A percentile compares a stretch with the other conserved stretches of the same genome.
phyloP scores from a whole-genome alignment of 805 yeast species.

The Saccharomycopsis synnaedendra region DNA sequence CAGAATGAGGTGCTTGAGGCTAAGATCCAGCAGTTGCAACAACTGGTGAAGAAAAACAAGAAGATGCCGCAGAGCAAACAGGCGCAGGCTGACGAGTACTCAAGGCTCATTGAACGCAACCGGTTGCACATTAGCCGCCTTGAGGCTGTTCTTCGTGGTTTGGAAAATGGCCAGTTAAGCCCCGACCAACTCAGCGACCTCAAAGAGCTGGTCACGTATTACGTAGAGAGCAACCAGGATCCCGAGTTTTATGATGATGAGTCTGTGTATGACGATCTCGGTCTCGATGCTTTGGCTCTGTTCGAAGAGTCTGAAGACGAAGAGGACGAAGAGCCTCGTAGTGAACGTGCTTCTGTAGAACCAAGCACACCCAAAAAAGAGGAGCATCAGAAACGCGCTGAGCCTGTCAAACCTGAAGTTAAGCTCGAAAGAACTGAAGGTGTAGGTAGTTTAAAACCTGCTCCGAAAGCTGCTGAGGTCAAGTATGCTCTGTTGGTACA shows the following conservation, averaged over 20 bases:
- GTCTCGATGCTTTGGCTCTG: conserved; percentile 35
- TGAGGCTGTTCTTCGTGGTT: conserved; percentile 63
- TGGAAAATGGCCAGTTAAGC: conserved; percentile 74
- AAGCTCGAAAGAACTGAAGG: too few relatives aligned
- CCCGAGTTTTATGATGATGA: conserved; percentile 92
- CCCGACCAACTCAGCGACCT: conserved; percentile 71
- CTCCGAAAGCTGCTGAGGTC: conserved; percentile 42
- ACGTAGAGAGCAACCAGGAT: conserved; percentile 89
- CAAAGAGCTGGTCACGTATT: conserved; percentile 83
- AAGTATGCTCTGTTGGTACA: conserved; percentile 36
- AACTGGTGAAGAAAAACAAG: conserved; percentile 46
- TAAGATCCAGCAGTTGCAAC: conserved; percentile 44
- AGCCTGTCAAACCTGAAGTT: too few relatives aligned
- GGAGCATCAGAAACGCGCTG: too few relatives aligned
- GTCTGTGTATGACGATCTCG: conserved; percentile 80
- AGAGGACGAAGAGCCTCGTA: too few relatives aligned
- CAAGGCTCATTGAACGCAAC: conserved; percentile 47
- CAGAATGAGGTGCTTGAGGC: conserved; percentile 76
- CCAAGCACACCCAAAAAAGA: too few relatives aligned
- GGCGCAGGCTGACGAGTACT: conserved; percentile 46
- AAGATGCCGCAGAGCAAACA: conserved; percentile 43
- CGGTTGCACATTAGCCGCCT: conserved; percentile 67
- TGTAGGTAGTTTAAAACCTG: conserved; percentile 31
- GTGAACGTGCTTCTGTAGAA: too few relatives aligned
- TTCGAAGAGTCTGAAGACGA: too few relatives aligned